Evolutionary conservation across 2,329 filamentous ascomycete species (phyloP).

Genomic region (Ramularia endophylla): DNA sequence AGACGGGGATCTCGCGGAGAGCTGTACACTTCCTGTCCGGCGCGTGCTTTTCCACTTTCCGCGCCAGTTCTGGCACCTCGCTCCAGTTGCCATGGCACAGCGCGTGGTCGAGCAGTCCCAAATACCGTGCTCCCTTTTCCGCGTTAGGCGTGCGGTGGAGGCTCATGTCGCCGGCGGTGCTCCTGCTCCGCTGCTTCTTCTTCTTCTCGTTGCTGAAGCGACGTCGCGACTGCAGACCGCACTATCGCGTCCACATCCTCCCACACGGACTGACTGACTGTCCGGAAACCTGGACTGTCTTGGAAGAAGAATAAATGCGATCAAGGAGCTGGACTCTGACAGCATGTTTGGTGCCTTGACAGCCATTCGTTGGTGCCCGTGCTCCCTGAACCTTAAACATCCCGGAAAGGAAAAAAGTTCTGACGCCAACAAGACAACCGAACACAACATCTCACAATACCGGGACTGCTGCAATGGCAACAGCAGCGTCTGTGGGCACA

Average conservation of each 20-base stretch:
- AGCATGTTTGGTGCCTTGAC: too few relatives aligned
- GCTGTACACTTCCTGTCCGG: constrained; percentile 72
- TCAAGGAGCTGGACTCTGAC: too few relatives aligned
- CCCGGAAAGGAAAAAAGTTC: too few relatives aligned
- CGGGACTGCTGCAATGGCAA: constrained; percentile 14
- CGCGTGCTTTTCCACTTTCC: constrained; percentile 93
- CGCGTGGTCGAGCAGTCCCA: constrained; percentile 74
- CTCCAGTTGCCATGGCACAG: constrained; percentile 86
- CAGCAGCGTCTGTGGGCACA: constrained; percentile 31
- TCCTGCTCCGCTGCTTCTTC: too few relatives aligned
- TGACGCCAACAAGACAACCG: too few relatives aligned
- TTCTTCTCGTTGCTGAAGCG: too few relatives aligned
- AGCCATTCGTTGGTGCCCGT: too few relatives aligned
- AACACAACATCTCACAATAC: too few relatives aligned
- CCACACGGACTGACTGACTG: too few relatives aligned
- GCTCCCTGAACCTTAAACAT: too few relatives aligned
- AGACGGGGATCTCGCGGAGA: constrained; percentile 10
- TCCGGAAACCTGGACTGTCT: too few relatives aligned
- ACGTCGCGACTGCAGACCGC: neutral
- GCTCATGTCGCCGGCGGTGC: constrained; percentile 20
- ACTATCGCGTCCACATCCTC: constrained; percentile 16
- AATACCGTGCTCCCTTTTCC: constrained; percentile 72
- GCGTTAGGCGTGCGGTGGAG: constrained; percentile 20
- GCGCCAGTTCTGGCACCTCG: constrained; percentile 77
- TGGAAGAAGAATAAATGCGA: too few relatives aligned